A percentile compares a stretch with the other conserved stretches of the same genome.
Conservation (phyloP, 2,329 filamentous ascomycete species). For the Mollisiaceae sp. region DNA sequence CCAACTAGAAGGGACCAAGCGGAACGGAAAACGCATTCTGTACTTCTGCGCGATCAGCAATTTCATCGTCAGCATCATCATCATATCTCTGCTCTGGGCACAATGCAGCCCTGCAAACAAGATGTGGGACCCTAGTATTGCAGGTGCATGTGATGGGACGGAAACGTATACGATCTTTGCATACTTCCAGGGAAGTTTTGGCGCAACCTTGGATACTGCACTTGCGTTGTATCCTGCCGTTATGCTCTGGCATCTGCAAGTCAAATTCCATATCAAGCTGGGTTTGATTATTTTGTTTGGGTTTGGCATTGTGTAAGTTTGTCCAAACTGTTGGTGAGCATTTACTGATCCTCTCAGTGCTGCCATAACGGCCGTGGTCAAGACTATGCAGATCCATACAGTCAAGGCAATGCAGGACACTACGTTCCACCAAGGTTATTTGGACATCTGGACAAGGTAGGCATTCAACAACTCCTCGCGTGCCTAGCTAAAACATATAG, state of each 20-base stretch:
- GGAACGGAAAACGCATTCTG: constrained; percentile 23
- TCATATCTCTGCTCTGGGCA: constrained; percentile 26
- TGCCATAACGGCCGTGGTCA: constrained; percentile 23
- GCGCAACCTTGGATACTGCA: constrained; percentile 24
- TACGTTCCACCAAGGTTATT: constrained; percentile 24
- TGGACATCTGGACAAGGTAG: constrained; percentile 22
- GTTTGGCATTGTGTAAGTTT: constrained; percentile 25
- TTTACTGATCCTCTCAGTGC: constrained; percentile 23
- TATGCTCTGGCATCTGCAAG: constrained; percentile 25
- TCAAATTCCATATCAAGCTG: constrained; percentile 25
- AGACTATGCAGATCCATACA: constrained; percentile 22
- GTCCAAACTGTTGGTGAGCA: constrained; percentile 17
- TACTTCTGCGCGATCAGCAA: constrained; percentile 25
- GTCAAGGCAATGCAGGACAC: constrained; percentile 23
- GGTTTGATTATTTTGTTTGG: constrained; percentile 24
- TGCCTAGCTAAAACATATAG: constrained; percentile 24
- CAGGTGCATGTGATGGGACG: constrained; percentile 20
- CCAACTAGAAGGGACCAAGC: constrained; percentile 25
- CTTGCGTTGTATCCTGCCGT: constrained; percentile 24
- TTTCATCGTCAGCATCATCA: constrained; percentile 24
- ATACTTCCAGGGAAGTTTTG: constrained; percentile 27
- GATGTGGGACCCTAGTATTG: constrained; percentile 22
- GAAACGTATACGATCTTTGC: constrained; percentile 20
- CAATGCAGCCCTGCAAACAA: constrained; percentile 22
- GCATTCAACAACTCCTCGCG: constrained; percentile 17